Base-by-base conservation (phyloP, 2,329 filamentous ascomycete species). In the Tolypocladium ovalisporum region DNA sequence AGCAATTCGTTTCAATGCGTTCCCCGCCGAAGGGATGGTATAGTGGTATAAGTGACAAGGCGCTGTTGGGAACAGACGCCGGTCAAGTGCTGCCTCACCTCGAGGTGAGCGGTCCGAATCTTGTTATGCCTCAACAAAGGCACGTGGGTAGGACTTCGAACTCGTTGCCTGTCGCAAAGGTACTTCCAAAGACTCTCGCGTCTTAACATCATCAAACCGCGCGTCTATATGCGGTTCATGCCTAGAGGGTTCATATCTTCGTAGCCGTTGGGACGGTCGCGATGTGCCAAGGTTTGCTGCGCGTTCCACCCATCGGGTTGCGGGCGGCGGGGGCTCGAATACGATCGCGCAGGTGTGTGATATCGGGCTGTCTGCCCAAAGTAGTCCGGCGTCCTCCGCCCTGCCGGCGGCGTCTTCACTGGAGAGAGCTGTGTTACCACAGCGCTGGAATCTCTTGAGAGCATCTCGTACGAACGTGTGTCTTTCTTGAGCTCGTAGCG, bases 401-500 rank as follows among this genome's bases (percentile, higher is more conserved):
- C 76, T 53, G 61, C 55, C 54, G 66, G 67, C 57, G 67, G 61
- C 22, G 67, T 69, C 66, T 68, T 73, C 63, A 67, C 70, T 68
- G 72, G 68, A 68, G 70, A 72, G 65, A 73, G 66, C 61, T 79
- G 76, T 73, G 80, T 82, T 77, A 81, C 74, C 74, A 75, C 70
- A 64, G 76, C 71, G 71, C 75, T 78, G 70, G 76, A 75, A 65
- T 81, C 80, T 71, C 76, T 77, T 63, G 80, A 82, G 65, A 92
- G 84, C 88, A 92, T 91, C 78, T 92, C 89, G 77, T 92, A 92
- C 71, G 86, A 83, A 75, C 84, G 82, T 69, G 77, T 78, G 65
- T 86, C 83, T 70, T 82, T 79, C 62, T 84, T 84, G 59, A 79
- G 71, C 59, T 83, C 79, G 64, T 75, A 73, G 60, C 82, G 81